Base-by-base conservation (phyloP, 495 filamentous ascomycete genomes). In the Podospora fimiseda region DNA sequence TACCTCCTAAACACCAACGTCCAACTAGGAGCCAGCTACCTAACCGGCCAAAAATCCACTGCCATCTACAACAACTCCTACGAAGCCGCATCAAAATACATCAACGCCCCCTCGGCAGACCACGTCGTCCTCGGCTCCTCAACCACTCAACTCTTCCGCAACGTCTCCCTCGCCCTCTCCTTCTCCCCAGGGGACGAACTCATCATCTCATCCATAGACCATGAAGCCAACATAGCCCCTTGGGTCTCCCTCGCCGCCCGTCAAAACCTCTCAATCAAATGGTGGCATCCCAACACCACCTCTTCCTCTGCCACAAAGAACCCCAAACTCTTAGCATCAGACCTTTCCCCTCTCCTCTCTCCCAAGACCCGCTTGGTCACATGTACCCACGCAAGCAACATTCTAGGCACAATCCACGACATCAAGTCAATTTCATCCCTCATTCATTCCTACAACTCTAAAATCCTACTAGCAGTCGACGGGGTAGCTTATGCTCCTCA, bases 401-500 rank as follows among this genome's bases (percentile, higher is more conserved):
- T 90, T 48, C 75, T 88, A 0, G 87, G 87, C 2, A 83, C 73
- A 11, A 85, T 89, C 57, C 77, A 81, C 55, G 75, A 83, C 48
- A 73, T 89, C 48, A 73, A 70, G 50, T 75, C 61, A 22, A 82
- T 81, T 60, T 74, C 76, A 14, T 67, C 65, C 27, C 70, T 58
- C 30, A 84, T 84, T 6, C 82, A 79, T 59, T 59, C 57, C 5
- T 56, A 55, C 14, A 53, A 73, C 22, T 77, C 67, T 6, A 39
- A 63, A 15, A 67, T 74, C 20, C 62, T 75, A 2, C 51, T 74
- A 1, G 72, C 68, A 55, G 72, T 76, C n/a, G 72, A 89, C 66
- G 86, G 77, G 1, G 87, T 89, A 0, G 82, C 83, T 22, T 82
- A 79, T 53, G 85, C 85, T 13, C 85, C 87, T 2, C 87, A 91